A percentile compares a stretch with the other conserved stretches of the same genome.
Evolutionary conservation across 176 grass and related monocot species (phyloP).

Genomic region (Aegilops sharonensis): DNA sequence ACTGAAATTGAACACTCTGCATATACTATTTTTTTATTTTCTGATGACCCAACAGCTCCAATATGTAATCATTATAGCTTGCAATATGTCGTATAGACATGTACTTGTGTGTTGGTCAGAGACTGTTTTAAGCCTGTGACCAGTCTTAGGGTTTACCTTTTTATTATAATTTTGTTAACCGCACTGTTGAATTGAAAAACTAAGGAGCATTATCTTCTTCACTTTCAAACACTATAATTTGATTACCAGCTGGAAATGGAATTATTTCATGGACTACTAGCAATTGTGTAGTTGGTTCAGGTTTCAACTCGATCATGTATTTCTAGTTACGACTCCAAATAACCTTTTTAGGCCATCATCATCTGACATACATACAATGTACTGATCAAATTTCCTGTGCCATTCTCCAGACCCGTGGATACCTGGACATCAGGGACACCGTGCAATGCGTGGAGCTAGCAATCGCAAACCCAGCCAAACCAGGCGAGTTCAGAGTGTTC

Average conservation of each 20-base stretch:
- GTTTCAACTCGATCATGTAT: background rate
- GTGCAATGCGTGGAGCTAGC: conserved; percentile 89
- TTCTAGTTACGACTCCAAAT: background rate
- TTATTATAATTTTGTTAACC: background rate
- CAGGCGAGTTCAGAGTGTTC: conserved; percentile 89
- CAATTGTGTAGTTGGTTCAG: background rate
- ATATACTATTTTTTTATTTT: background rate
- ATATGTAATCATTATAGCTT: background rate
- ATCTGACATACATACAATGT: background rate
- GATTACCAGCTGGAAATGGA: background rate
- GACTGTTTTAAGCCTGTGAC: background rate
- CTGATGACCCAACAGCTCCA: conserved; percentile 2
- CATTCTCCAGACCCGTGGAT: conserved; percentile 70
- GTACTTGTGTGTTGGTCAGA: background rate
- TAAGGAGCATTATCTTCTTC: background rate
- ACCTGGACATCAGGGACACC: conserved; percentile 92
- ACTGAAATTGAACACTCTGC: background rate
- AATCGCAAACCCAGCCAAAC: conserved; percentile 85
- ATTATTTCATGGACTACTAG: background rate
- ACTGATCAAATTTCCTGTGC: conserved; percentile 5
- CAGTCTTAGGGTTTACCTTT: background rate
- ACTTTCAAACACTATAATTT: background rate
- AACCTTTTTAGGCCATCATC: background rate
- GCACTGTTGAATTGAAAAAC: background rate
- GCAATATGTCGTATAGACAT: background rate